Percentiles rank a stretch among this genome's conserved stretches.
Conservation (phyloP, 1,284 basidiomycete species). For the Marasmius oreades region DNA sequence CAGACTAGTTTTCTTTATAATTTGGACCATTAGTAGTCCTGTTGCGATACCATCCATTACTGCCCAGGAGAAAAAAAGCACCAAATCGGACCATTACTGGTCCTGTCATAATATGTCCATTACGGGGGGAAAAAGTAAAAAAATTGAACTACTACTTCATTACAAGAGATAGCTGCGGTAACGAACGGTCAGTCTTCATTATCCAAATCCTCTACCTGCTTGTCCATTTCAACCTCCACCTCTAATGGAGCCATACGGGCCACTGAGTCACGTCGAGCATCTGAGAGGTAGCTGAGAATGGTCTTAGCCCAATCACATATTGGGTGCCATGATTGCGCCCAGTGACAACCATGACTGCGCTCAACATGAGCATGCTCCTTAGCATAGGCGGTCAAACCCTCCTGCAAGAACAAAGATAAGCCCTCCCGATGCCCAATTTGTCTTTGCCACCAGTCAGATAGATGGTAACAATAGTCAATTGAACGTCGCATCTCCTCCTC, state of each 20-base stretch:
- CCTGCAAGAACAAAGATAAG: background rate
- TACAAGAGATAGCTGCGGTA: background rate
- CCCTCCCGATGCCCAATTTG: background rate
- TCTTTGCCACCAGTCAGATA: conserved; percentile 1
- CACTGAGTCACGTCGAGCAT: background rate
- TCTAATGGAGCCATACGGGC: background rate
- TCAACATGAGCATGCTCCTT: background rate
- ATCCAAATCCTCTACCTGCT: background rate
- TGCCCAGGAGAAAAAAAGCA: too few relatives aligned
- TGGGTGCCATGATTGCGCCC: background rate
- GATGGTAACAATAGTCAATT: background rate
- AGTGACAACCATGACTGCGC: background rate
- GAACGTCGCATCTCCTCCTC: conserved; percentile 4
- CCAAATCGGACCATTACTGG: too few relatives aligned
- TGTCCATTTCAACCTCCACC: background rate
- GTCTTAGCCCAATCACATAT: background rate
- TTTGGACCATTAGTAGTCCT: too few relatives aligned
- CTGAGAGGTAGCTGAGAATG: background rate
- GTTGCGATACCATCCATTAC: too few relatives aligned
- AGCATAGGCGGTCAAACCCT: background rate
- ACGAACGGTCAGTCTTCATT: background rate
- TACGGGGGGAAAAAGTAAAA: too few relatives aligned
- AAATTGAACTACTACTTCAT: background rate
- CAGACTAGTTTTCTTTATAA: too few relatives aligned
- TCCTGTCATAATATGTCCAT: too few relatives aligned